phyloP scores from a whole-genome alignment of 345 rosid genomes.

The Citrus inodora region DNA sequence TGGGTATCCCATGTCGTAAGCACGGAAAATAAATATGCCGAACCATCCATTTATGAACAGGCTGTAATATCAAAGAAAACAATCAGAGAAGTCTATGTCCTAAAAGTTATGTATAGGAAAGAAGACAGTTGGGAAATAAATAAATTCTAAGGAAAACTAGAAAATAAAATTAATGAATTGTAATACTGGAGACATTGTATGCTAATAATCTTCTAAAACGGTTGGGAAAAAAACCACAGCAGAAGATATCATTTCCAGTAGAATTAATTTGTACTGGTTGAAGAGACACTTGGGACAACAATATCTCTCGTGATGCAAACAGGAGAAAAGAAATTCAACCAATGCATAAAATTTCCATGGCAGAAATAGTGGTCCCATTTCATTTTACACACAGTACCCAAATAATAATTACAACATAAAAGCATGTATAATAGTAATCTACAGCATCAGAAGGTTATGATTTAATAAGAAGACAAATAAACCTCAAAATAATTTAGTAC shows the following conservation, averaged over 20 bases:
- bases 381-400: neutral
- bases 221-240: neutral
- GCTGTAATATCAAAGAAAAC: constrained; percentile 44
- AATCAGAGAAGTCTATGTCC: neutral
- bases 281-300: neutral
- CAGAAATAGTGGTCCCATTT: neutral
- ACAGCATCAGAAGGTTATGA: neutral
- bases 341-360: neutral
- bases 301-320: neutral
- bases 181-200: neutral
- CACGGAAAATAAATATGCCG: constrained; percentile 95
- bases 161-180: neutral
- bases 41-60: constrained; percentile 99
- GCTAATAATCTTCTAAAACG: neutral
- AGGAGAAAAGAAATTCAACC: neutral
- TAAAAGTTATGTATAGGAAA: neutral
- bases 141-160: neutral
- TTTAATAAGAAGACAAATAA: neutral
- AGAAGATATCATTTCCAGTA: neutral
- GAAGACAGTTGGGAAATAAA: neutral
- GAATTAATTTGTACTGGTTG: neutral
- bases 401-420: neutral
- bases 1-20: constrained; percentile 68
- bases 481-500: neutral
- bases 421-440: neutral